Evolutionary conservation across 2,329 filamentous ascomycete species (phyloP), one percentile per base, ranked within the genome.

Genomic region (Eutypa lata): DNA sequence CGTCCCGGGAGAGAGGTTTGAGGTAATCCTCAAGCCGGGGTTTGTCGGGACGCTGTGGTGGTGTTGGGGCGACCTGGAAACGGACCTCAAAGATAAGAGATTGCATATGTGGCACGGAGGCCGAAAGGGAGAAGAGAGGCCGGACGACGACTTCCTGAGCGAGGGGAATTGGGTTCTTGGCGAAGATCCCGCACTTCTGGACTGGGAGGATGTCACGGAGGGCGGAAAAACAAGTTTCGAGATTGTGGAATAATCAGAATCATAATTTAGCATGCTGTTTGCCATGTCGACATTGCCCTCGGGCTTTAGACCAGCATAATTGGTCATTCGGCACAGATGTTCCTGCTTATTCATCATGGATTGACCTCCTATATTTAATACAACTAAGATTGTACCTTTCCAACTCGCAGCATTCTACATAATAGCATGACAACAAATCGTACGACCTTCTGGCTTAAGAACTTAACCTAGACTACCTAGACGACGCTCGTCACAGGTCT

Each of bases 31-130:
- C 18, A 31, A n/a, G 33, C n/a, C 35, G 53, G 18, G 19, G 35
- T 57, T 26, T 14, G 31, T 35, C 31, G 53, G 46, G 6, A 51
- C 50, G 10, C 24, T 49, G 22, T 57, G 57, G 57, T 57, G 57
- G 55, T 59, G 57, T 49, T 59, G 55, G 49, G 57, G 55, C 18
- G 53, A 55, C 44, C 26, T 59, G 26, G 57, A 53, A 19, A 47
- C 37, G 14, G 52, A 56, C 38, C 49, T 55, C 14, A 48, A 49
- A 26, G 47, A 47, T 42, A 55, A 52, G 51, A 48, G 35, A 43
- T 38, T 55, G 10, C 55, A 59, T 48, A 16, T 47, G 13, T 54
- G 49, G 55, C 48, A 49, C 35, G 22, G 22, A n/a, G 42, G 19
- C 40, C 16, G 14, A 8, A 22, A 33, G 3, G 40, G 42, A 18